Base-by-base conservation (phyloP, 352 stramenopile genomes). In the Pythium aquatile region DNA sequence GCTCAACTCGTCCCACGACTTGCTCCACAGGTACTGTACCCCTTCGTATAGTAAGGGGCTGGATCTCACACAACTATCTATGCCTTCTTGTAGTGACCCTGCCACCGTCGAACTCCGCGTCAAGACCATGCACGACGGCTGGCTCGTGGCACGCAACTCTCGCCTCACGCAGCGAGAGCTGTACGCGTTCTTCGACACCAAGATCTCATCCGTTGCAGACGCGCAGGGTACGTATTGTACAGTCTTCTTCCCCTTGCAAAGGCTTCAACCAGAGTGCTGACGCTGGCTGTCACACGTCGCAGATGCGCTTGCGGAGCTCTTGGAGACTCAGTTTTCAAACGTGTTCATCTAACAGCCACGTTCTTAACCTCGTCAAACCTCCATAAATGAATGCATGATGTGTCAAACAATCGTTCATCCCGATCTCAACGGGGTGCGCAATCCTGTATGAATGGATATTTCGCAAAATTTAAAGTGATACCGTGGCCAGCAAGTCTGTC, bases 121-220 rank as follows among this genome's bases (percentile, higher is more conserved):
- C 32, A 84, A 80, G 64, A 87, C 79, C 14, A 66, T 81, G 8
- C 65, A 79, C 35, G 71, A 78, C 55, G 81, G 81, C 10, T 90
- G 81, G 81, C 55, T 90, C 5, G 60, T 85, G 33, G 76, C 70
- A 37, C 85, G 83, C 48, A 81, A 77, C 44, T 80, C 77, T 0
- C 59, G 74, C 20, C 72, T 67, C 20, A 85, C 70, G 8, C 61
- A 72, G 32, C 79, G 81, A 40, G 79, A 85, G 68, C 64, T 86
- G 39, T 88, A 79, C 63, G 75, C 77, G 28, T 76, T 90, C 49
- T 77, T 90, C 42, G 81, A 88, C 60, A 85, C 68, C 33, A 88
- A 84, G 47, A 70, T 83, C 30, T 71, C 76, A n/a, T 87, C 79
- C 0, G 67, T 90, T 13, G 62, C 70, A 9, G 78, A 88, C 29